Conservation (phyloP, 176 grass and related monocot species). For the Oryza meyeriana region DNA sequence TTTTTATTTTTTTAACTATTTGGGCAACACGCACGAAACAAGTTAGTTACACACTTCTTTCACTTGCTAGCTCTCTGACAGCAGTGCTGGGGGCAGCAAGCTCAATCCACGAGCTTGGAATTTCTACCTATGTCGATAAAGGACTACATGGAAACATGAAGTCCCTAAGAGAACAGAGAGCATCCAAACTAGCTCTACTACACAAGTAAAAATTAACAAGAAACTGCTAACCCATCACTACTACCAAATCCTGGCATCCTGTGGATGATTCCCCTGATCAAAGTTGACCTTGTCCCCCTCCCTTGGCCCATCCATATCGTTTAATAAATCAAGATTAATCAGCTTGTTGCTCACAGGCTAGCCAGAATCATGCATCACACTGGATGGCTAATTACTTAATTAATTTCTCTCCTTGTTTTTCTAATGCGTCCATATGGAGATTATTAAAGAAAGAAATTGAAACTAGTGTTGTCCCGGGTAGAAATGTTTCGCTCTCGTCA, state of each 20-base stretch:
- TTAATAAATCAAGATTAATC: constrained; percentile 26
- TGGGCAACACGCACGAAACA: too few species aligned
- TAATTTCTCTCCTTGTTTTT: background rate
- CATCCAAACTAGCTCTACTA: background rate
- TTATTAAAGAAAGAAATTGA: background rate
- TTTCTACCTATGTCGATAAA: background rate
- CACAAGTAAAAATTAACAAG: background rate
- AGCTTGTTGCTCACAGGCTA: background rate
- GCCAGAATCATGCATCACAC: background rate
- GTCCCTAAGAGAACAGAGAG: background rate
- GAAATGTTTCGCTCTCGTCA: constrained; percentile 2
- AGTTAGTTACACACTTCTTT: background rate
- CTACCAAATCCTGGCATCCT: constrained; percentile 39
- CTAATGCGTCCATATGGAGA: background rate
- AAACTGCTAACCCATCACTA: background rate
- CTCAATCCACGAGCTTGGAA: background rate
- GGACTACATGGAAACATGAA: background rate
- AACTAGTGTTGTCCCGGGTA: background rate
- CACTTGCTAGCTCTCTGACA: background rate
- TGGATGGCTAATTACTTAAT: background rate
- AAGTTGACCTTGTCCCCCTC: constrained; percentile 42
- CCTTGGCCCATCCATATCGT: background rate
- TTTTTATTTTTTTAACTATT: too few species aligned
- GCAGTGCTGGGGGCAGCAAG: background rate
- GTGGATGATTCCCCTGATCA: constrained; percentile 37